Conservation (phyloP, 768 basidiomycete species). For the Russula sp. region DNA sequence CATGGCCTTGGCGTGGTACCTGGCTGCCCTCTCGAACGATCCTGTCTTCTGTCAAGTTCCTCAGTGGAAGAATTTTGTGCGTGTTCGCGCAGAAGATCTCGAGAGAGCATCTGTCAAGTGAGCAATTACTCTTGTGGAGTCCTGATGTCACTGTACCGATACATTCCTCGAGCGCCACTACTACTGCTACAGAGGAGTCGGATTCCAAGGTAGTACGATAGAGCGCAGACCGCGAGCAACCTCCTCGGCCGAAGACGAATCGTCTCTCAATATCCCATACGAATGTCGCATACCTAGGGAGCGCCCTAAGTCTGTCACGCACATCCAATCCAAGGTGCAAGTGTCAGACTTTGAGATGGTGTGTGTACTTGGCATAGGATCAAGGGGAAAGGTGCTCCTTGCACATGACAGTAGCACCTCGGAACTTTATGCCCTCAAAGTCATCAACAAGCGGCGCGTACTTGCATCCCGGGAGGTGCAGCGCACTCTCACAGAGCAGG, state of each 20-base stretch:
- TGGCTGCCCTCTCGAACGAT: conserved; percentile 74
- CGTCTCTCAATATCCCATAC: conserved; percentile 58
- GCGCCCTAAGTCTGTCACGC: conserved; percentile 46
- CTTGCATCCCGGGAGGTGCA: conserved; percentile 93
- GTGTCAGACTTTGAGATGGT: conserved; percentile 97
- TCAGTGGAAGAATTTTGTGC: conserved; percentile 82
- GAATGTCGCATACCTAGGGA: conserved; percentile 47
- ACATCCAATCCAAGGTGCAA: conserved; percentile 62
- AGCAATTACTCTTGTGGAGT: conserved; percentile 77
- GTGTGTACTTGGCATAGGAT: conserved; percentile 96
- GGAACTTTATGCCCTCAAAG: conserved; percentile 88
- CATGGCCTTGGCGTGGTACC: conserved; percentile 67
- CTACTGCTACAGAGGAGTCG: conserved; percentile 6
- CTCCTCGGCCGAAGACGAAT: conserved; percentile 53
- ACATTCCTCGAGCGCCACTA: conserved; percentile 35
- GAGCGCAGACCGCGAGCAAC: conserved; percentile 21
- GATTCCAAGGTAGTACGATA: neutral
- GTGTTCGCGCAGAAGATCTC: conserved; percentile 81
- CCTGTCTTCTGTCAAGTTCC: conserved; percentile 59
- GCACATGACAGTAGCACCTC: conserved; percentile 73
- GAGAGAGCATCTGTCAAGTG: conserved; percentile 82
- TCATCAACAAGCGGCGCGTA: conserved; percentile 96
- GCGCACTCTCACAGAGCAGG: conserved; percentile 95
- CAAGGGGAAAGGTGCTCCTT: conserved; percentile 93
- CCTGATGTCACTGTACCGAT: conserved; percentile 77